Percentiles rank a stretch among this genome's conserved stretches.
phyloP scores from a whole-genome alignment of 2,329 filamentous ascomycete species.

The Bipolaris bicolor region DNA sequence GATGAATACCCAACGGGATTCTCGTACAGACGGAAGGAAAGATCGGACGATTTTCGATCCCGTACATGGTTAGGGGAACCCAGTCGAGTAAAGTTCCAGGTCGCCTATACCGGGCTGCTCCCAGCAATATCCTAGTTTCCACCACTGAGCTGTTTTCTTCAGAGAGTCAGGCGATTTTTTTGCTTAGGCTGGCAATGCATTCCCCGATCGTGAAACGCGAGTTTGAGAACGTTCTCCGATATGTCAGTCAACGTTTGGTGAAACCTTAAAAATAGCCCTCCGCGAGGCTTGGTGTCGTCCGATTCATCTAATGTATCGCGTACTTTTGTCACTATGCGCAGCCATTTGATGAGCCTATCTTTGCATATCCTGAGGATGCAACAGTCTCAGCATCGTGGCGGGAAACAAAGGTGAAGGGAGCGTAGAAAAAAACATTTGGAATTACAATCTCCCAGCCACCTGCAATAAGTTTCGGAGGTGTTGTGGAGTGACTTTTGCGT shows the following conservation, averaged over 20 bases:
- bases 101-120: not conserved
- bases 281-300: slow-evolving; percentile 19
- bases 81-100: slow-evolving; percentile 4
- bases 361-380: slow-evolving; percentile 5
- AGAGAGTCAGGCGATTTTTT: not conserved
- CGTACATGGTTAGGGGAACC: slow-evolving; percentile 7
- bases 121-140: slow-evolving; percentile 4
- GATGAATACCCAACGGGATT: slow-evolving; percentile 9
- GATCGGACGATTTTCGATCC: slow-evolving; percentile 8
- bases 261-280: slow-evolving; percentile 21
- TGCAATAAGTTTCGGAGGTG: slow-evolving; percentile 7
- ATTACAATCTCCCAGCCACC: not conserved
- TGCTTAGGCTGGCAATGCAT: slow-evolving; percentile 15
- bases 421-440: not conserved
- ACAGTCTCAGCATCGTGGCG: slow-evolving; percentile 2
- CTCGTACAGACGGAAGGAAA: not conserved
- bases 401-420: not conserved
- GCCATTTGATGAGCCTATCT: not conserved
- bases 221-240: slow-evolving; percentile 30
- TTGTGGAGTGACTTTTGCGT: slow-evolving; percentile 21
- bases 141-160: slow-evolving; percentile 4
- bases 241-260: slow-evolving; percentile 34
- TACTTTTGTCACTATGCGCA: slow-evolving; percentile 5
- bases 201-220: slow-evolving; percentile 21
- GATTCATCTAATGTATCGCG: slow-evolving; percentile 15